Percentiles rank a stretch among this genome's conserved stretches.
These are phyloP conservation scores for Secale cereale DNA, from an alignment of 176 grass and related monocot genomes.

Conservation along the genomic window DNA sequence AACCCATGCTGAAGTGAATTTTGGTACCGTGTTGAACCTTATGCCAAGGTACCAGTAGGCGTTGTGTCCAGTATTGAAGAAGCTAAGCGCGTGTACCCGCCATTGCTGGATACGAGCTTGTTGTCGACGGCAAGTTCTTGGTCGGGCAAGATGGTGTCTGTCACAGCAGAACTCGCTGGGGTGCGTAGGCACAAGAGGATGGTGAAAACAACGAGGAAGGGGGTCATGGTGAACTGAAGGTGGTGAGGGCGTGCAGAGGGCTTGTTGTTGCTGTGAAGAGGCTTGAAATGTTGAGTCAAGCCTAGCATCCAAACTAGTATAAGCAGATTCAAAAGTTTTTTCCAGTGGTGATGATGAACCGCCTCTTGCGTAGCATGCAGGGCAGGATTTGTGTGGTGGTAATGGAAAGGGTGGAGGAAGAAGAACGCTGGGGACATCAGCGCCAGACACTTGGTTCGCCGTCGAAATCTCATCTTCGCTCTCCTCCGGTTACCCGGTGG, in stretches of 20 bases:
- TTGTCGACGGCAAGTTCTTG: neutral
- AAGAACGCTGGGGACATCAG: neutral
- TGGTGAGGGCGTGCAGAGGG: neutral
- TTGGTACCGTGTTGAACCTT: conserved; percentile 35
- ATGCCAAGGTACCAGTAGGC: conserved; percentile 38
- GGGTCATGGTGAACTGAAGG: neutral
- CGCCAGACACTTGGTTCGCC: neutral
- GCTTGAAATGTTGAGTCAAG: neutral
- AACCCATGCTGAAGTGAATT: conserved; percentile 34
- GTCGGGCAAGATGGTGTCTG: neutral
- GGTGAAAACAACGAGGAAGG: neutral
- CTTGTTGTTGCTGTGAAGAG: neutral
- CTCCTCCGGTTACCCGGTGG: neutral
- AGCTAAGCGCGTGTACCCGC: conserved; percentile 34
- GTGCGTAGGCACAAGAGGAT: neutral
- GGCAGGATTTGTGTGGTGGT: neutral
- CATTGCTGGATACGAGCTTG: conserved; percentile 30
- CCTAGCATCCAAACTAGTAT: neutral
- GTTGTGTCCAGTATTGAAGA: conserved; percentile 19
- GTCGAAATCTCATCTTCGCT: neutral
- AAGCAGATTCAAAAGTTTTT: neutral
- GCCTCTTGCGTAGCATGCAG: neutral
- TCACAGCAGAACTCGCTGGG: neutral
- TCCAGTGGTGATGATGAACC: neutral
- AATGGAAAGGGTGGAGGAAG: neutral